Evolutionary conservation across 257 asterid species (phyloP).

Genomic region (Penstemon davidsonii): DNA sequence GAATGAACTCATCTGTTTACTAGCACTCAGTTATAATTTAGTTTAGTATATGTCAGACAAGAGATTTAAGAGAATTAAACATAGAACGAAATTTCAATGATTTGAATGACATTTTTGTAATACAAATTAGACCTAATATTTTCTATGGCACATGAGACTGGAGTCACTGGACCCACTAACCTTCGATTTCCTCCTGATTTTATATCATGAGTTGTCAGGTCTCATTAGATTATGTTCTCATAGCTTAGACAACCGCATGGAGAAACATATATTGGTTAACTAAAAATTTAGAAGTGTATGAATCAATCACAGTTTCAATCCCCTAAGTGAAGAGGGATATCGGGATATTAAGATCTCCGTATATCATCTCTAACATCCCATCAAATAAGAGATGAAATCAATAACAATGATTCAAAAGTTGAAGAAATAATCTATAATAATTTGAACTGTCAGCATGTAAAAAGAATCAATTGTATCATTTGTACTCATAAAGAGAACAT

Average conservation of each 20-base stretch:
- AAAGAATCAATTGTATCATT: constrained; percentile 12
- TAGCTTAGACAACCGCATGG: no score
- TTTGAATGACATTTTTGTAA: no score
- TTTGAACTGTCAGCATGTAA: constrained; percentile 21
- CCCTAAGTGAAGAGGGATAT: constrained; percentile 2
- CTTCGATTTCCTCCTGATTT: no score
- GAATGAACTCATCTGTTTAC: not conserved
- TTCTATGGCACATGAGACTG: no score
- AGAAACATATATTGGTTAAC: no score
- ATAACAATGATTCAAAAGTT: constrained; percentile 13
- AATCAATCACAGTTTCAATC: not conserved
- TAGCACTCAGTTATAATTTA: not conserved
- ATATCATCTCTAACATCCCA: not conserved
- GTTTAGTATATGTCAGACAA: not conserved
- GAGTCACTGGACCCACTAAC: no score
- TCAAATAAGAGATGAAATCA: constrained; percentile 13
- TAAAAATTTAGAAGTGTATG: no score
- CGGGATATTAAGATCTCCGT: constrained; percentile 14
- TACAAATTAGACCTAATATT: no score
- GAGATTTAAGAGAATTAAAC: not conserved
- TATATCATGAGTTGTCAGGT: no score
- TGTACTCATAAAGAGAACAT: constrained; percentile 42
- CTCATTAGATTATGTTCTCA: no score
- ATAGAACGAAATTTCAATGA: no score
- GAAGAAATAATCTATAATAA: not conserved